phyloP scores from a whole-genome alignment of 2,329 filamentous ascomycete species.

The Trichoderma harzianum region DNA sequence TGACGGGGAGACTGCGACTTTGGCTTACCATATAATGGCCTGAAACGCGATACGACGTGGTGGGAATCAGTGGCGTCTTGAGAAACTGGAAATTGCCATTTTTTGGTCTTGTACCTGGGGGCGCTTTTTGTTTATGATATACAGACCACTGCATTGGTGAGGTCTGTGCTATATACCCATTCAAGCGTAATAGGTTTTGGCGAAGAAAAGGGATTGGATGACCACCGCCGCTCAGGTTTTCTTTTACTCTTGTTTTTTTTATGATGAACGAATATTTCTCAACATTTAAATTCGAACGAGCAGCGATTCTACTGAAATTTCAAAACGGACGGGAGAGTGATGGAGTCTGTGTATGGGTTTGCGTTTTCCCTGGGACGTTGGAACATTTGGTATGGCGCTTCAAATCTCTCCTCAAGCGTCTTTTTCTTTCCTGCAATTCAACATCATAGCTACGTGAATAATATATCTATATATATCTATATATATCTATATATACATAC shows the following conservation, averaged over 20 bases:
- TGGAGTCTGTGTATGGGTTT: background rate
- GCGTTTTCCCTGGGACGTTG: background rate
- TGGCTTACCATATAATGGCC: background rate
- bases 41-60: background rate
- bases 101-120: conserved; percentile 7
- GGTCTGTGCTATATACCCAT: conserved; percentile 25
- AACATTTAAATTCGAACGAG: background rate
- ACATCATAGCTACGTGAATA: background rate
- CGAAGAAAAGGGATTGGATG: background rate
- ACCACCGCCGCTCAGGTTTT: background rate
- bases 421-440: background rate
- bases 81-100: background rate
- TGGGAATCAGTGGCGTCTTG: conserved; percentile 1
- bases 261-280: background rate
- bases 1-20: background rate
- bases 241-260: background rate
- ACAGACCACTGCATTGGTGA: conserved; percentile 3
- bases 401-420: background rate
- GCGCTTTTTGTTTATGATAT: conserved; percentile 15
- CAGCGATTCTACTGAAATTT: background rate
- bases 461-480: background rate
- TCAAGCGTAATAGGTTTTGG: conserved; percentile 18
- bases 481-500: background rate
- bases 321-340: background rate
- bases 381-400: background rate